Evolutionary conservation across 2,329 filamentous ascomycete species (phyloP).

Genomic region (Phyllosticta citriasiana): DNA sequence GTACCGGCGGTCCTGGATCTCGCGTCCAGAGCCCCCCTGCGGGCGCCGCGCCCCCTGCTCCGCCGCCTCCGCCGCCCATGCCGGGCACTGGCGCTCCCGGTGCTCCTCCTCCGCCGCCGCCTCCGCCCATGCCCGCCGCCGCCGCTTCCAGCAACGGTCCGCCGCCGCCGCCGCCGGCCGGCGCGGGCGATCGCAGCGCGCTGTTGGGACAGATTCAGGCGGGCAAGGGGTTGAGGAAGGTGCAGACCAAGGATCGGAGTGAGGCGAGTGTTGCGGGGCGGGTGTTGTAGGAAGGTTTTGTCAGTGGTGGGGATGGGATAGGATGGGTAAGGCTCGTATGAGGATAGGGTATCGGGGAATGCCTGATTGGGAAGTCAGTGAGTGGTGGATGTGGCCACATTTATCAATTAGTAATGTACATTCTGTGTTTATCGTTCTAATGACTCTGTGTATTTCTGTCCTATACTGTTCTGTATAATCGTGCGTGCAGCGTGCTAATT

Average conservation of each 20-base stretch:
- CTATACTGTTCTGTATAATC: too few species aligned
- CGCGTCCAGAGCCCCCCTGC: constrained; percentile 33
- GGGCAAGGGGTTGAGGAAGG: constrained; percentile 74
- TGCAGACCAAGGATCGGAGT: constrained; percentile 81
- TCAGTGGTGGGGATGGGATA: neutral
- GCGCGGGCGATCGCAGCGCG: constrained; percentile 37
- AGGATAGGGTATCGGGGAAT: too few species aligned
- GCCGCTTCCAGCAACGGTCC: constrained; percentile 31
- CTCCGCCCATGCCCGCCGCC: constrained; percentile 25
- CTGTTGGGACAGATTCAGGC: constrained; percentile 76
- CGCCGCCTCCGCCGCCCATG: constrained; percentile 27
- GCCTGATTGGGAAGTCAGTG: too few species aligned
- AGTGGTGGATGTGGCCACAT: too few species aligned
- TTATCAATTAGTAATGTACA: too few species aligned
- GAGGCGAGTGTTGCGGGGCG: constrained; percentile 61
- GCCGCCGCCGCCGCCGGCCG: constrained; percentile 33
- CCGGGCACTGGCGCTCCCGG: constrained; percentile 14
- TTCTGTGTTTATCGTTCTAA: too few species aligned
- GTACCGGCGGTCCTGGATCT: constrained; percentile 26
- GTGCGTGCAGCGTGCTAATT: too few species aligned
- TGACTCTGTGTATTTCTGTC: too few species aligned
- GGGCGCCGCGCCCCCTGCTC: constrained; percentile 40
- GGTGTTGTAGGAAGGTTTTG: constrained; percentile 39
- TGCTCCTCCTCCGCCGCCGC: constrained; percentile 35
- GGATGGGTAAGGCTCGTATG: neutral